Evolutionary conservation across 306 rosid species (phyloP), one percentile per base, ranked within the genome.

Genomic region (Vicia villosa): DNA sequence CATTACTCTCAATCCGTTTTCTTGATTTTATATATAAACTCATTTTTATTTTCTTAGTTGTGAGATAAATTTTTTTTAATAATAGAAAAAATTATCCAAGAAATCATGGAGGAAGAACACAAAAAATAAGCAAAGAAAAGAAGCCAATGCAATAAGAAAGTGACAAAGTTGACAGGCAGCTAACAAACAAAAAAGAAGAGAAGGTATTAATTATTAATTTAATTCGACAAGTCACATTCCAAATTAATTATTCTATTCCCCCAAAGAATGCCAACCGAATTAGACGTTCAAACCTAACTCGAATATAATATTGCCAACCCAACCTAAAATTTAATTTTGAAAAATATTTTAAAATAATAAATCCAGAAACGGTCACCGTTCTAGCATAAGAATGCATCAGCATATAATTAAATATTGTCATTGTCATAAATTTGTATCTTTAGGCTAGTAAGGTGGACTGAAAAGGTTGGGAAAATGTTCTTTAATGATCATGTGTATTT

Each of bases 161-260:
- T 68, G 77, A 77, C 86, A 77, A 66, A 82, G 16, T 15, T 51
- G 56, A 69, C 74, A 68, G 36, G 78, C 82, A 82, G 65, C 69
- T 63, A 64, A 17, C 65, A 65, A 82, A 77, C 83, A 82, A 78
- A 77, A 76, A 62, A 24, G 19, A 55, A 55, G 16, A 51, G 14
- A 51, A 19, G 26, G 10, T 51, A 24, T 24, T 6, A 6, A 43
- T 61, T 45, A 37, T 13, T 49, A n/a, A 66, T 32, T 55, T 52
- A 63, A 69, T 52, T 24, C 6, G 40, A 43, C 76, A 81, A 61
- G 3, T 40, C 73, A 45, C 16, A 50, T 51, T 67, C 21, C 32
- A 28, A 19, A 72, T 54, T 60, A 68, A 73, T 73, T 73, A 55
- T 77, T 73, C 68, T 77, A 63, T 73, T 77, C 42, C 54, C 20